A percentile compares a stretch with the other conserved stretches of the same genome.
These are phyloP conservation scores for Symbiodinium pilosum DNA, from an alignment of 73 alveolate species.

Conservation along the genomic window DNA sequence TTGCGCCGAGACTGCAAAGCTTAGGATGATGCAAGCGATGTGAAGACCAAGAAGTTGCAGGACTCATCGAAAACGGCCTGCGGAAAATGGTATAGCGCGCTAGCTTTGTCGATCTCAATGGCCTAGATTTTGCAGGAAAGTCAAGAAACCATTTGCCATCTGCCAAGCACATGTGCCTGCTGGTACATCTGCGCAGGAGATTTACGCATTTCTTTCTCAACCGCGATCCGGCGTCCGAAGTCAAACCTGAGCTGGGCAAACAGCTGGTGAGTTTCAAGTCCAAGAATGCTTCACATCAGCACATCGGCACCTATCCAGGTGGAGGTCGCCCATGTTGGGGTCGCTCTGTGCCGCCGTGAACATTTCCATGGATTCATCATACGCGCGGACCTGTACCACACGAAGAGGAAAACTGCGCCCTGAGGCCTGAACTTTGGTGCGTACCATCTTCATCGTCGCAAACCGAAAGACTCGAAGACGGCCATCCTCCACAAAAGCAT, in stretches of 20 bases:
- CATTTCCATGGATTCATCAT: slow-evolving; percentile 92
- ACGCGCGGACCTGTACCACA: slow-evolving; percentile 63
- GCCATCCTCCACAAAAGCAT: slow-evolving; percentile 26
- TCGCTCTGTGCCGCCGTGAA: slow-evolving; percentile 94
- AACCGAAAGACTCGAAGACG: slow-evolving; percentile 81
- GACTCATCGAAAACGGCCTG: slow-evolving; percentile 97
- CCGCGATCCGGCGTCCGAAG: slow-evolving; percentile 96
- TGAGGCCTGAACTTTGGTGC: background rate
- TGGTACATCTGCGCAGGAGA: slow-evolving; percentile 80
- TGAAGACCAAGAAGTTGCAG: slow-evolving; percentile 96
- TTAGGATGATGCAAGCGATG: slow-evolving; percentile 88
- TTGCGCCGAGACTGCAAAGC: background rate
- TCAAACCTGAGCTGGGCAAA: slow-evolving; percentile 75
- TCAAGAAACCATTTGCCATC: no score
- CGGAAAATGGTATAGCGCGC: slow-evolving; percentile 12
- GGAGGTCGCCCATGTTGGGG: slow-evolving; percentile 95
- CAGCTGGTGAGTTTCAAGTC: background rate
- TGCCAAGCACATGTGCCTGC: no score
- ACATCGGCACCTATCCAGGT: slow-evolving; percentile 89
- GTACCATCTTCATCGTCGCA: slow-evolving; percentile 68
- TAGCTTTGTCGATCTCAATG: no score
- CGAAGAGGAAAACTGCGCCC: background rate
- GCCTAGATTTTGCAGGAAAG: no score
- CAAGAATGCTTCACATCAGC: no score
- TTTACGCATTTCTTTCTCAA: slow-evolving; percentile 95